A percentile compares a stretch with the other conserved stretches of the same genome.
phyloP scores from a whole-genome alignment of 2,329 filamentous ascomycete genomes.

The Ramularia endophylla region DNA sequence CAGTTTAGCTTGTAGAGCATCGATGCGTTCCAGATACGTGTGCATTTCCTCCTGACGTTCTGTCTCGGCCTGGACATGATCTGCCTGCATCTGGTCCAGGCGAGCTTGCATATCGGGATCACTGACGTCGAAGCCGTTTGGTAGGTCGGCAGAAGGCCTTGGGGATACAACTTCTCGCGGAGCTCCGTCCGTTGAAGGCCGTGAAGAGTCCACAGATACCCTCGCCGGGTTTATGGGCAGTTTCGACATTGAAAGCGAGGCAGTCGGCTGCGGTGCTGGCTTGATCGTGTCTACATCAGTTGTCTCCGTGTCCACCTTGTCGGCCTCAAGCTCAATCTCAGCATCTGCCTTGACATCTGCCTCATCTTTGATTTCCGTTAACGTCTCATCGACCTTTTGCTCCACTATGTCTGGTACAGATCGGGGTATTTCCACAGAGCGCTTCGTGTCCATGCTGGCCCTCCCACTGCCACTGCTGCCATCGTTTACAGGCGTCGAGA shows the following conservation, averaged over 20 bases:
- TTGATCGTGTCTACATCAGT: slow-evolving; percentile 4
- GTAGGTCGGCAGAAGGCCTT: slow-evolving; percentile 17
- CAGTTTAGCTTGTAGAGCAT: slow-evolving; percentile 85
- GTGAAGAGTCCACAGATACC: slow-evolving; percentile 25
- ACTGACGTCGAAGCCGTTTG: slow-evolving; percentile 16
- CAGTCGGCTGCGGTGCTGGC: slow-evolving; percentile 5
- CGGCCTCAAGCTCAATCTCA: slow-evolving; percentile 7
- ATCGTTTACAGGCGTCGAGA: slow-evolving; percentile 48
- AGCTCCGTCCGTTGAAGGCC: slow-evolving; percentile 18
- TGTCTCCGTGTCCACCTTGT: slow-evolving; percentile 4
- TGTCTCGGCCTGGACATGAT: slow-evolving; percentile 46
- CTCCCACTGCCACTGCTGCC: slow-evolving; percentile 34
- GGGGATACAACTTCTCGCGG: slow-evolving; percentile 6
- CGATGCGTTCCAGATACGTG: slow-evolving; percentile 79
- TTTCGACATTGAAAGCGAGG: slow-evolving; percentile 24
- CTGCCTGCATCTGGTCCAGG: slow-evolving; percentile 44
- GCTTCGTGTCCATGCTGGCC: slow-evolving; percentile 40
- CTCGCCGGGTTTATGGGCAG: slow-evolving; percentile 32
- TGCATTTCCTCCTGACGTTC: slow-evolving; percentile 77
- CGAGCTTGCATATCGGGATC: slow-evolving; percentile 38
- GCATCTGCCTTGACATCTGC: slow-evolving; percentile 5
- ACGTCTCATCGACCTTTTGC: slow-evolving; percentile 7
- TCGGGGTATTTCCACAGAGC: slow-evolving; percentile 27
- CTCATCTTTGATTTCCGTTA: slow-evolving; percentile 3
- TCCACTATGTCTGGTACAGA: slow-evolving; percentile 20